Evolutionary conservation across 371 early-diverging fungal species (phyloP).

Genomic region (Mortierella sp.): DNA sequence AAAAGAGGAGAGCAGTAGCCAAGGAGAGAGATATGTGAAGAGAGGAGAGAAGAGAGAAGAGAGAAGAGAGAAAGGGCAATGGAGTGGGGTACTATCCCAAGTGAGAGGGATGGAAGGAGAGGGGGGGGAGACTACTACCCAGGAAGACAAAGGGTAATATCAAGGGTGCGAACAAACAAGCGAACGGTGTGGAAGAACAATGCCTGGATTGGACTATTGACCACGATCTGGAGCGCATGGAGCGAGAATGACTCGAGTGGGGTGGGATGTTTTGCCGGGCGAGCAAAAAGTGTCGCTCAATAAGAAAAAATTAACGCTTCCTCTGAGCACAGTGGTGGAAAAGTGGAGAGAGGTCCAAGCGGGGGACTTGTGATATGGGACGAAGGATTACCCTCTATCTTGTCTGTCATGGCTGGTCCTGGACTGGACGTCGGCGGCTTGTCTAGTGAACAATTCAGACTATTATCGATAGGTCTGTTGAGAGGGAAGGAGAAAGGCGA

Average conservation of each 20-base stretch:
- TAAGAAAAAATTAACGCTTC: not conserved
- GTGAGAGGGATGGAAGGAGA: not conserved
- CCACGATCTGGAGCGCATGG: too few relatives aligned
- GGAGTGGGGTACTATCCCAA: not conserved
- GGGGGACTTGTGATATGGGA: not conserved
- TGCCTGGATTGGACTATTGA: too few relatives aligned
- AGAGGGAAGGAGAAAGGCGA: slow-evolving; percentile 9
- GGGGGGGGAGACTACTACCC: too few relatives aligned
- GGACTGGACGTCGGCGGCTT: slow-evolving; percentile 3
- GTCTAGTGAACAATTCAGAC: too few relatives aligned
- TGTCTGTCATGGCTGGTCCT: slow-evolving; percentile 29
- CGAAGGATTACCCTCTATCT: slow-evolving; percentile 38
- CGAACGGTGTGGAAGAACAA: too few relatives aligned
- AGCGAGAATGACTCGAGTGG: too few relatives aligned
- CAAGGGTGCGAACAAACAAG: too few relatives aligned
- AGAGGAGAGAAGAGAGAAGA: not conserved
- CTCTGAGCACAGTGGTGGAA: too few relatives aligned
- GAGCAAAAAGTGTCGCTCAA: not conserved
- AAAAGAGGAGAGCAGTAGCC: not conserved
- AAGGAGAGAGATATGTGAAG: too few relatives aligned
- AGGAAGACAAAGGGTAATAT: too few relatives aligned
- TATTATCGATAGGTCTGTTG: not conserved
- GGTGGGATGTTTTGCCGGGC: not conserved
- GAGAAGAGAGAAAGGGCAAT: not conserved
- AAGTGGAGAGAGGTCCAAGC: not conserved